Percentiles rank a stretch among this genome's conserved stretches.
Conservation (phyloP, 2,329 filamentous ascomycete genomes). For the Aspergillus tamarii region DNA sequence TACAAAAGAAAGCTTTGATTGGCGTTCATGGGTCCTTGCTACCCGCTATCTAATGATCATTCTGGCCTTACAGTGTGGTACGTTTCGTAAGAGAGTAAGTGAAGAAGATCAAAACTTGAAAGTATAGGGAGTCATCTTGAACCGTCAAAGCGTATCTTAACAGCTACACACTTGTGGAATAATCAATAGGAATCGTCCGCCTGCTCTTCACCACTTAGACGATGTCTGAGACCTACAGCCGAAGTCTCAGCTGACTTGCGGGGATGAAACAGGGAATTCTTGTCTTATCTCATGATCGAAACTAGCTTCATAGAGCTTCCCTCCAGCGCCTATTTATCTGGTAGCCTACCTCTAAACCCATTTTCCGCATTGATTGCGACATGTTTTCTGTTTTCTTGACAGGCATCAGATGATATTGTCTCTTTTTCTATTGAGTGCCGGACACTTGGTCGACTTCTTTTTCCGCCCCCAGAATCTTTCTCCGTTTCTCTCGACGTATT, state of each 20-base stretch:
- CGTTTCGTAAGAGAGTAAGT: background rate
- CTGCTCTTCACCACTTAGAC: background rate
- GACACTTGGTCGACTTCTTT: slow-evolving; percentile 15
- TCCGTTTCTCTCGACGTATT: background rate
- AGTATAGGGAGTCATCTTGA: background rate
- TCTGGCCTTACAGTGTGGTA: background rate
- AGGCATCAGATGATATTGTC: slow-evolving; percentile 11
- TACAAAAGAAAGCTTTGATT: background rate
- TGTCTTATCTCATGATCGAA: slow-evolving; percentile 4
- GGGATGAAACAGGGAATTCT: background rate
- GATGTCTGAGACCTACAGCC: background rate
- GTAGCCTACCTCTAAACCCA: background rate
- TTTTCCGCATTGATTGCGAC: slow-evolving; percentile 3
- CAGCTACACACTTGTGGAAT: background rate
- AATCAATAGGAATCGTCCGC: background rate
- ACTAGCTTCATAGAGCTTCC: slow-evolving; percentile 5
- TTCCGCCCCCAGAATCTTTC: background rate
- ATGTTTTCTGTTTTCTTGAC: slow-evolving; percentile 17
- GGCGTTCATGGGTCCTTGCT: background rate
- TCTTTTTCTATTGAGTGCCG: slow-evolving; percentile 21
- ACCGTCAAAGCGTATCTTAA: background rate
- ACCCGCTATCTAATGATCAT: background rate
- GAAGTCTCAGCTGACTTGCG: slow-evolving; percentile 5
- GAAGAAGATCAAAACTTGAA: background rate
- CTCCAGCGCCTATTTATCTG: background rate